A percentile compares a stretch with the other conserved stretches of the same genome.
Conservation (phyloP, 208 protist genomes). For the Trypanosoma scelopori region DNA sequence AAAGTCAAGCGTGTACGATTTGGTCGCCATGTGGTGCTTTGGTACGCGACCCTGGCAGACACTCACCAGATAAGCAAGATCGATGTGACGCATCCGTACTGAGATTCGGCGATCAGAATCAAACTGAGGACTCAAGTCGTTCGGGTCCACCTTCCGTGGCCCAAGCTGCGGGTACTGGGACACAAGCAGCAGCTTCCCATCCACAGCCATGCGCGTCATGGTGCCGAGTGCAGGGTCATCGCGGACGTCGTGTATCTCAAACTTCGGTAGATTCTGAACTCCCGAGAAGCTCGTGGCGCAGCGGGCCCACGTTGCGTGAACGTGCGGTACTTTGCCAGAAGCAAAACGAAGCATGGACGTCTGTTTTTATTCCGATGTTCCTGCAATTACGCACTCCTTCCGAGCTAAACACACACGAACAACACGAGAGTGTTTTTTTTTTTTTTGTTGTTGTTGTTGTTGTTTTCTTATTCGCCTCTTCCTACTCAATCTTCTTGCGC, state of each 20-base stretch:
- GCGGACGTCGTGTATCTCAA: constrained; percentile 86
- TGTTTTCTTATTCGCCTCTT: no score
- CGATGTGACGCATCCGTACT: constrained; percentile 73
- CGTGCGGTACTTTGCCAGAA: constrained; percentile 12
- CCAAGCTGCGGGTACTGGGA: constrained; percentile 88
- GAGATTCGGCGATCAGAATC: constrained; percentile 76
- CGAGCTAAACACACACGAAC: no score
- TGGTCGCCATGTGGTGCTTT: constrained; percentile 69
- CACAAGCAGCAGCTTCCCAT: constrained; percentile 73
- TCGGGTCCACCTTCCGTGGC: constrained; percentile 80
- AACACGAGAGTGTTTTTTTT: no score
- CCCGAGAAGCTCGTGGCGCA: constrained; percentile 25
- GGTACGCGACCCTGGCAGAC: constrained; percentile 60
- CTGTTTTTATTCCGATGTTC: constrained; percentile 35
- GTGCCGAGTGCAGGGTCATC: constrained; percentile 69
- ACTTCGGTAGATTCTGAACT: constrained; percentile 55
- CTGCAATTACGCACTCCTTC: constrained; percentile 31
- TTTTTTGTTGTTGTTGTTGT: no score
- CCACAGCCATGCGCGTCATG: constrained; percentile 79
- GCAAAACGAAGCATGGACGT: constrained; percentile 44
- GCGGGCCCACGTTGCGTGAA: constrained; percentile 7
- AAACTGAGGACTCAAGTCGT: constrained; percentile 85
- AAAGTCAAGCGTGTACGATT: constrained; percentile 74
- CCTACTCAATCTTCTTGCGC: no score
- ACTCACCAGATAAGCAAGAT: constrained; percentile 69